These are phyloP conservation scores for Pseudocercospora pini-densiflorae DNA, from an alignment of 2,329 filamentous ascomycete genomes.

Conservation along the genomic window DNA sequence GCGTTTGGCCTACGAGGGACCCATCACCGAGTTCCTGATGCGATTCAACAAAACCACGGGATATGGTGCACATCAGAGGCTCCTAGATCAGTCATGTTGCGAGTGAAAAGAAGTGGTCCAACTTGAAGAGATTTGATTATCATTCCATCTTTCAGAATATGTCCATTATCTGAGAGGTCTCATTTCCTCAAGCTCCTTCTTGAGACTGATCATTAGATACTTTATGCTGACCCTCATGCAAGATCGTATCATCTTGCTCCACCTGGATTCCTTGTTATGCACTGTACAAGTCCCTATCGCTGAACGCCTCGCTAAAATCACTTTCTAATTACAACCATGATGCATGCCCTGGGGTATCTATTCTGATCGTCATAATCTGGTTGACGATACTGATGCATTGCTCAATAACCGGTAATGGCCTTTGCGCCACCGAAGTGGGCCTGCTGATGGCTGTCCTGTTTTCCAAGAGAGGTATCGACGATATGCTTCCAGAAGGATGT, in stretches of 20 bases:
- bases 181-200: neutral
- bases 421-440: slow-evolving; percentile 33
- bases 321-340: neutral
- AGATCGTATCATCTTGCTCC: neutral
- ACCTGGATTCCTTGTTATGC: neutral
- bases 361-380: neutral
- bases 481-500: slow-evolving; percentile 35
- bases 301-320: slow-evolving; percentile 12
- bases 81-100: no score
- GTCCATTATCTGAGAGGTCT: neutral
- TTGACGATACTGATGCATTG: slow-evolving; percentile 21
- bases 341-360: slow-evolving; percentile 1
- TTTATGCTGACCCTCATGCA: neutral
- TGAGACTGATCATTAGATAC: neutral
- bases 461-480: slow-evolving; percentile 33
- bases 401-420: slow-evolving; percentile 30
- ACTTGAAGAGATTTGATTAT: neutral
- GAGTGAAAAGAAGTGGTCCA: no score
- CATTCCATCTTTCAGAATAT: neutral
- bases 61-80: no score
- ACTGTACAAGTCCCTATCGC: neutral
- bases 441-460: slow-evolving; percentile 24
- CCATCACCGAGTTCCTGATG: no score
- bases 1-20: no score
- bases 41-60: no score